Evolutionary conservation across 371 early-diverging fungal species (phyloP).

Genomic region (Mortierella sp.): DNA sequence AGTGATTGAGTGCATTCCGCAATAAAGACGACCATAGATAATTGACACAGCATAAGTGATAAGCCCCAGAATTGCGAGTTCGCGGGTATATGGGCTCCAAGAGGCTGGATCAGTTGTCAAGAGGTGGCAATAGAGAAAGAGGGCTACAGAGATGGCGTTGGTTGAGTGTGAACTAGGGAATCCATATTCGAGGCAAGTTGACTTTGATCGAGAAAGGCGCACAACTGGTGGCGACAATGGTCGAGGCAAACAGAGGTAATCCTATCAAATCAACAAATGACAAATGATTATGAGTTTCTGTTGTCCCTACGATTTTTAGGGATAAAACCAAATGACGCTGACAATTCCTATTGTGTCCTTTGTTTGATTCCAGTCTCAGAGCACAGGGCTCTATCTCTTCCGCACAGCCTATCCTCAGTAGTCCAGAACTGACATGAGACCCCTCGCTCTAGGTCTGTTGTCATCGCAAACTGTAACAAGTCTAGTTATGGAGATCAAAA

Average conservation of each 20-base stretch:
- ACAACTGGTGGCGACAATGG: slow-evolving; percentile 81
- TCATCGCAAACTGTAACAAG: too few species aligned
- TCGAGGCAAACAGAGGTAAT: slow-evolving; percentile 81
- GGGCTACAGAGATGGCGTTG: slow-evolving; percentile 78
- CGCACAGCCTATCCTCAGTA: too few species aligned
- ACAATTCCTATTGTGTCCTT: too few species aligned
- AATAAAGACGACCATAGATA: slow-evolving; percentile 76
- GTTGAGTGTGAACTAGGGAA: slow-evolving; percentile 87
- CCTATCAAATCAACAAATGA: slow-evolving; percentile 64
- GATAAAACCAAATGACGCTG: too few species aligned
- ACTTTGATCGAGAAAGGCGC: slow-evolving; percentile 71
- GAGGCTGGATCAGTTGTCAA: slow-evolving; percentile 43
- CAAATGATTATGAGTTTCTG: too few species aligned
- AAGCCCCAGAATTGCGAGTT: slow-evolving; percentile 59
- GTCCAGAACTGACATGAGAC: too few species aligned
- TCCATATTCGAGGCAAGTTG: slow-evolving; percentile 81
- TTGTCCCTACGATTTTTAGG: too few species aligned
- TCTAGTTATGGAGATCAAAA: too few species aligned
- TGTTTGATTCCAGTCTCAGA: too few species aligned
- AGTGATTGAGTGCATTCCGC: slow-evolving; percentile 83
- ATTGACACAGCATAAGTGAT: slow-evolving; percentile 74
- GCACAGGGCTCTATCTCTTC: too few species aligned
- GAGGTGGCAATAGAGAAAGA: slow-evolving; percentile 69
- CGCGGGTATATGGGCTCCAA: slow-evolving; percentile 56
- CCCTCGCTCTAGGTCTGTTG: too few species aligned